Conservation (phyloP, 1,284 basidiomycete genomes). For the Pholiota adiposa region DNA sequence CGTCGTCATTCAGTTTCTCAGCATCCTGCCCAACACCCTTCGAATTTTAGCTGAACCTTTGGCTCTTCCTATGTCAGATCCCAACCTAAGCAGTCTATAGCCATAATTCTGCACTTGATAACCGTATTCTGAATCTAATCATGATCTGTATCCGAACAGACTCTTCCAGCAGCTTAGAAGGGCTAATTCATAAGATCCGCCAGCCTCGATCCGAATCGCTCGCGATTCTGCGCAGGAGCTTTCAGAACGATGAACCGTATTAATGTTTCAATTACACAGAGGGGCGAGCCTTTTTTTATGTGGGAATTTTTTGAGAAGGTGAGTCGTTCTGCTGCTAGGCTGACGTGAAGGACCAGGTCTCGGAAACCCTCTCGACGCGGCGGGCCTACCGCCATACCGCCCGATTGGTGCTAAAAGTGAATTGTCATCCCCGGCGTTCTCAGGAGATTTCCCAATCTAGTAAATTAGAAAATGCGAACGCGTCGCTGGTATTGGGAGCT, state of each 20-base stretch:
- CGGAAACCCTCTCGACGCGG: background rate
- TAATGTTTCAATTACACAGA: background rate
- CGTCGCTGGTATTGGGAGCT: too few relatives aligned
- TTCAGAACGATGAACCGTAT: too few relatives aligned
- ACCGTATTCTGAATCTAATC: conserved; percentile 8
- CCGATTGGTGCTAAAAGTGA: background rate
- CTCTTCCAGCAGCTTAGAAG: too few relatives aligned
- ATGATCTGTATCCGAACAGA: conserved; percentile 19
- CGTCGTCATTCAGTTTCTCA: background rate
- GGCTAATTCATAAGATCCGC: conserved; percentile 24
- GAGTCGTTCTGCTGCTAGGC: background rate
- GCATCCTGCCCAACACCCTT: background rate
- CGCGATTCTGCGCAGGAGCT: conserved; percentile 21
- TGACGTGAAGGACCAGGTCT: background rate
- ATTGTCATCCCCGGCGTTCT: background rate
- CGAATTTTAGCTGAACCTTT: conserved; percentile 1
- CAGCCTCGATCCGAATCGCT: conserved; percentile 25
- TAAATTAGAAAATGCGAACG: too few relatives aligned
- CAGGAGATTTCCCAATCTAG: background rate
- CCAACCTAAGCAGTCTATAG: background rate
- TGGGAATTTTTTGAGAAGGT: too few relatives aligned
- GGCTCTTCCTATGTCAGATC: conserved; percentile 2
- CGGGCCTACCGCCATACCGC: background rate
- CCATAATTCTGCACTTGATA: background rate
- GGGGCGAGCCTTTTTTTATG: background rate